Conservation (phyloP, 2,329 filamentous ascomycete genomes). For the Xylariaceae sp. region DNA sequence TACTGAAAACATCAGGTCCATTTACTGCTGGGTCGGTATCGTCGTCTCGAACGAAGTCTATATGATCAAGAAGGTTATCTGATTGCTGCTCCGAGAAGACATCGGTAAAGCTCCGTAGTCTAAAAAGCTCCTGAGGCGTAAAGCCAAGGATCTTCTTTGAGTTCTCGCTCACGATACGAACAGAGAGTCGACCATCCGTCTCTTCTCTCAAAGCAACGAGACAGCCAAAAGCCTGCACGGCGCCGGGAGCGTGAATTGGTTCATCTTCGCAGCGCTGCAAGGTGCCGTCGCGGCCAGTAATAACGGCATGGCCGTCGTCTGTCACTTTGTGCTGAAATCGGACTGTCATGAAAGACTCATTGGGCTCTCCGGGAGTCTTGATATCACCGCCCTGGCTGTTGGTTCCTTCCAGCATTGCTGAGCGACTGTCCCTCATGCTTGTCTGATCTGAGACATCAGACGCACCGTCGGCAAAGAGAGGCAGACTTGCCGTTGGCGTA, state of each 20-base stretch:
- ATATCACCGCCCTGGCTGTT: slow-evolving; percentile 10
- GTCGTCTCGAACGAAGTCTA: slow-evolving; percentile 84
- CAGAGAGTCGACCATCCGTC: slow-evolving; percentile 60
- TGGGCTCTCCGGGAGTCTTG: slow-evolving; percentile 11
- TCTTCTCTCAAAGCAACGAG: slow-evolving; percentile 72
- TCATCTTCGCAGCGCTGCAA: slow-evolving; percentile 86
- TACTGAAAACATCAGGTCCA: slow-evolving; percentile 80
- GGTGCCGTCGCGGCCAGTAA: slow-evolving; percentile 71
- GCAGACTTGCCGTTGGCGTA: slow-evolving; percentile 7
- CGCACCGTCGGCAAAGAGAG: slow-evolving; percentile 24
- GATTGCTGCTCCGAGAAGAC: slow-evolving; percentile 79
- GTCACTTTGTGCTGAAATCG: slow-evolving; percentile 77
- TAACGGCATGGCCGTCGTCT: slow-evolving; percentile 74
- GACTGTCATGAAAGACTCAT: slow-evolving; percentile 56
- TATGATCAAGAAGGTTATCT: slow-evolving; percentile 78
- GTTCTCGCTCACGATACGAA: slow-evolving; percentile 79
- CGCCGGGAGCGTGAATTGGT: slow-evolving; percentile 82
- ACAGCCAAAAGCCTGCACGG: slow-evolving; percentile 75
- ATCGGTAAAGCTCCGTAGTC: slow-evolving; percentile 71
- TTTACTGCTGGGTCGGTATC: slow-evolving; percentile 70
- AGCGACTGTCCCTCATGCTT: slow-evolving; percentile 10
- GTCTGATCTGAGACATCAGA: slow-evolving; percentile 24
- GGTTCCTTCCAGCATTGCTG: background rate
- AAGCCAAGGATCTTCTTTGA: slow-evolving; percentile 71
- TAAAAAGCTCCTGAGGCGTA: slow-evolving; percentile 71